A percentile compares a stretch with the other conserved stretches of the same genome.
phyloP scores from a whole-genome alignment of 495 filamentous ascomycete species.

The Lepidopterella palustris region DNA sequence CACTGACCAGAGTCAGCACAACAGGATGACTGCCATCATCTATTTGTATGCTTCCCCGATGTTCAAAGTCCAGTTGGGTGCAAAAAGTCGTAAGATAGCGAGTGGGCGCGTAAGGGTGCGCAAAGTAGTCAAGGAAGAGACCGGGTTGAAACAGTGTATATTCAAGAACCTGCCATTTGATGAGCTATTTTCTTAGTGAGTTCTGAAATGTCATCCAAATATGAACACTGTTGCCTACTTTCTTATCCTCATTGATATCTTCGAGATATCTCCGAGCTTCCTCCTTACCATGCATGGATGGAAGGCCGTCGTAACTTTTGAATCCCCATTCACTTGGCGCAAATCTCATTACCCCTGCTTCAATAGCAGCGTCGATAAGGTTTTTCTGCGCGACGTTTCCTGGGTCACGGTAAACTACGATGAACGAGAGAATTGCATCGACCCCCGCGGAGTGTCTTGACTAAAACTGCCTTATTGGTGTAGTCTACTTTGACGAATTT shows the following conservation, averaged over 20 bases:
- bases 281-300: conserved; percentile 48
- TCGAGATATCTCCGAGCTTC: conserved; percentile 45
- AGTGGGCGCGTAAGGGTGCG: conserved; percentile 44
- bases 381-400: conserved; percentile 26
- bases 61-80: conserved; percentile 43
- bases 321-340: conserved; percentile 32
- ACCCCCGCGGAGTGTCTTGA: conserved; percentile 1
- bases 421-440: conserved; percentile 7
- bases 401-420: conserved; percentile 7
- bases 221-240: conserved; percentile 28
- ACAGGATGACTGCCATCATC: conserved; percentile 45
- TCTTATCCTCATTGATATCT: conserved; percentile 46
- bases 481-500: conserved; percentile 13
- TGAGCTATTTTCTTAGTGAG: no score
- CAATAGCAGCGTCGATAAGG: conserved; percentile 34
- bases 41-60: conserved; percentile 44
- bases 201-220: no score
- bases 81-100: conserved; percentile 44
- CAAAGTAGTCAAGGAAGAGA: conserved; percentile 49
- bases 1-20: conserved; percentile 43
- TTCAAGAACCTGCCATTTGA: conserved; percentile 45
- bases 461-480: not conserved
- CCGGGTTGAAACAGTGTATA: conserved; percentile 55
- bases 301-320: conserved; percentile 20
- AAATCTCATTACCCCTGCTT: conserved; percentile 36